Evolutionary conservation across 805 yeast species (phyloP).

Genomic region (Spathaspora girioi): DNA sequence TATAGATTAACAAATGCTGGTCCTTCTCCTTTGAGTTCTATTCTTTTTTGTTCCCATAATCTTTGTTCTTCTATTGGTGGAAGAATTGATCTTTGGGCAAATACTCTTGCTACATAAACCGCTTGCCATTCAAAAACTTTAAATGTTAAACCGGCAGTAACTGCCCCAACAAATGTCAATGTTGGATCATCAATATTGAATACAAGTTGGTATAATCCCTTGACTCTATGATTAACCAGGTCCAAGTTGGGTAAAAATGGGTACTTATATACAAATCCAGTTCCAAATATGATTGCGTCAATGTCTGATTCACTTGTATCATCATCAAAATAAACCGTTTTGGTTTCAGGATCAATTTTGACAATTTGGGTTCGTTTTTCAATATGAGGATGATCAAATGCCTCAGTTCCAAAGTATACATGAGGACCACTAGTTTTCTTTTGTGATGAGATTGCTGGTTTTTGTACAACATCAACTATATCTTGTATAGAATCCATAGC

Average conservation of each 20-base stretch:
- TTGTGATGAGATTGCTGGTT: conserved; percentile 49
- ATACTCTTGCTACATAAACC: conserved; percentile 36
- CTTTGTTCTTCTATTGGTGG: conserved; percentile 38
- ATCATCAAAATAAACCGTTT: conserved; percentile 23
- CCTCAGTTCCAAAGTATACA: conserved; percentile 12
- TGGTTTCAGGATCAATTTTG: conserved; percentile 25
- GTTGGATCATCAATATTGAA: conserved; percentile 46
- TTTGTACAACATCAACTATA: background rate
- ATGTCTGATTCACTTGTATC: conserved; percentile 15
- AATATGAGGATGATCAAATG: conserved; percentile 6
- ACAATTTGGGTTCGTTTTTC: conserved; percentile 4
- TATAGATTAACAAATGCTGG: conserved; percentile 32
- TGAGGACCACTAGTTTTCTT: conserved; percentile 38
- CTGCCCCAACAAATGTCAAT: conserved; percentile 37
- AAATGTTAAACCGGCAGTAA: conserved; percentile 45
- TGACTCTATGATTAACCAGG: conserved; percentile 19
- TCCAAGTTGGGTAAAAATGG: conserved; percentile 38
- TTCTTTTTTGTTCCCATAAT: conserved; percentile 25
- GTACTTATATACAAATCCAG: conserved; percentile 34
- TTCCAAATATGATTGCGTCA: conserved; percentile 32
- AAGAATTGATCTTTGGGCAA: conserved; percentile 39
- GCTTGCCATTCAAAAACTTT: conserved; percentile 49
- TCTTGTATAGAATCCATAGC: conserved; percentile 52
- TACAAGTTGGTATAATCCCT: conserved; percentile 38
- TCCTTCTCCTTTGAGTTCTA: conserved; percentile 18